phyloP scores from a whole-genome alignment of 805 yeast genomes.

The Brettanomyces nanus region DNA sequence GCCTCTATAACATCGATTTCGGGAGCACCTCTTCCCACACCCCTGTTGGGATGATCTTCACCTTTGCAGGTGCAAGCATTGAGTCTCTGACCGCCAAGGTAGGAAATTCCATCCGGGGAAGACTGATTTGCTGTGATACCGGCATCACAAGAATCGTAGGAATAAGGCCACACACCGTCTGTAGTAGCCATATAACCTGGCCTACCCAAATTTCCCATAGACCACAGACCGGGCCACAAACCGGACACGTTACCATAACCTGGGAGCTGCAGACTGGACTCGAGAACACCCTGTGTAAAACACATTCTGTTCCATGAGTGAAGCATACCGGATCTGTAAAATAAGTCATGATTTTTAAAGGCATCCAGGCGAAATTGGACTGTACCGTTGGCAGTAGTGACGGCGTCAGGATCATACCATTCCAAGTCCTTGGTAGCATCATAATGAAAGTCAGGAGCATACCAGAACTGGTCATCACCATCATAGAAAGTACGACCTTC shows the following conservation, averaged over 20 bases:
- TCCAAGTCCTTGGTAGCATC: slow-evolving; percentile 86
- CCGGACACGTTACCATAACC: slow-evolving; percentile 74
- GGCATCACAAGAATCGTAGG: slow-evolving; percentile 81
- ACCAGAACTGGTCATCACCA: slow-evolving; percentile 89
- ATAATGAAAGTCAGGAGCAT: slow-evolving; percentile 76
- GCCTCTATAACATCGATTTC: slow-evolving; percentile 92
- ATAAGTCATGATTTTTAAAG: slow-evolving; percentile 64
- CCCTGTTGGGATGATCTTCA: slow-evolving; percentile 81
- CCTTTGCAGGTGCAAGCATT: slow-evolving; percentile 73
- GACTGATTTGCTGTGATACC: slow-evolving; percentile 95
- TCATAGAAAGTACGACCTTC: slow-evolving; percentile 87
- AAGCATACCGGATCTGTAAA: slow-evolving; percentile 84
- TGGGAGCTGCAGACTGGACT: slow-evolving; percentile 70
- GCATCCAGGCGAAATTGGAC: slow-evolving; percentile 71
- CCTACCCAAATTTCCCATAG: slow-evolving; percentile 87
- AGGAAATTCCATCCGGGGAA: slow-evolving; percentile 81
- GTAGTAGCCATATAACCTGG: slow-evolving; percentile 85
- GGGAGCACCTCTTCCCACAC: slow-evolving; percentile 90
- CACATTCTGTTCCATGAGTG: slow-evolving; percentile 91
- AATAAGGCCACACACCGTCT: slow-evolving; percentile 94
- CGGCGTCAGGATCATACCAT: slow-evolving; percentile 94
- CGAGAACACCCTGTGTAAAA: slow-evolving; percentile 76
- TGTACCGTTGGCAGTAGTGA: slow-evolving; percentile 67
- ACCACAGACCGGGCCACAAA: slow-evolving; percentile 96
- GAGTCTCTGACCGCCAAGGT: slow-evolving; percentile 76